Base-by-base conservation (phyloP, 1,284 basidiomycete genomes). In the Fomes fomentarius region DNA sequence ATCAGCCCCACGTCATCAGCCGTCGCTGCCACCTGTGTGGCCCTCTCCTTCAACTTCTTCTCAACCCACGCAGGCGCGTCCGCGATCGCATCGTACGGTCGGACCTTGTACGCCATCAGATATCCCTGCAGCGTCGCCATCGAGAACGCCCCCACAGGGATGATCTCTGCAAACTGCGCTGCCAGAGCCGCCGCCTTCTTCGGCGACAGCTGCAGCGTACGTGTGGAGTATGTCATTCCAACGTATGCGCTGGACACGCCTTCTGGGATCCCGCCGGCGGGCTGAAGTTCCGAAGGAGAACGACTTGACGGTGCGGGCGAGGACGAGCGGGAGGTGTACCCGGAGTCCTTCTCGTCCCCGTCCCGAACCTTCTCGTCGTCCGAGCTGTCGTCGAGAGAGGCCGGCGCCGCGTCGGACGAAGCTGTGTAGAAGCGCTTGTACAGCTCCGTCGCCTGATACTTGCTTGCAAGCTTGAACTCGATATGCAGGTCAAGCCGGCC, bases 401-500 rank as follows among this genome's bases (percentile, higher is more conserved):
- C 33, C 30, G 11, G 12, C 47, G 1, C 28, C 14, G 21, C 38
- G 42, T 52, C 52, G 25, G 39, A 21, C 2, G 47, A 31, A 4
- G 52, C 15, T 1, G 45, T 37, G 65, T 85, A 91, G 73, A 92
- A 91, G 47, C 79, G 76, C 47, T 73, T 77, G 70, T 83, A 92
- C 2, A 92, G 72, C 61, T 85, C 79, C 31, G 68, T 69, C 1
- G 84, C 85, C 63, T 92, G 88, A 69, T 78, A 81, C 52, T 72
- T 77, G 65, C 84, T 88, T 5, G 90, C 84, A 22, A 84, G 75
- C 57, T 80, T 79, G 70, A 91, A 91, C 63, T 90, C 82, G 51
- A 92, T 71, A 62, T 89, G 87, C n/a, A 91, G 63, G 65, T 92
- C 90, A 80, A 91, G 86, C 6, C 89, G 82, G 22, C 90, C 90